Conservation (phyloP, 2,329 filamentous ascomycete genomes). For the Aspergillus fischeri region DNA sequence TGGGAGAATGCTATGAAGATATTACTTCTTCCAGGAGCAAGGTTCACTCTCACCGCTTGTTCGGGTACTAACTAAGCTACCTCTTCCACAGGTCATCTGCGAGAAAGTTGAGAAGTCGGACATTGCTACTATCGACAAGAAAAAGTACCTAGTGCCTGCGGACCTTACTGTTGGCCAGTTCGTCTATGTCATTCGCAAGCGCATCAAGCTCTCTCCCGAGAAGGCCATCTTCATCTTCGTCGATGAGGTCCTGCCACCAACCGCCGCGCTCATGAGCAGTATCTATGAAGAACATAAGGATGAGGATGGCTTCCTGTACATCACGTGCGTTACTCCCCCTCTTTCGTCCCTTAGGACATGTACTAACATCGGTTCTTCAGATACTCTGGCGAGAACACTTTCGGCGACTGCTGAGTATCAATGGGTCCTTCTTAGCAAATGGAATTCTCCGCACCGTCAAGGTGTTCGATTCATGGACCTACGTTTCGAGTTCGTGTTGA, state of each 20-base stretch:
- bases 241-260: conserved; percentile 94
- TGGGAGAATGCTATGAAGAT: background rate
- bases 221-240: conserved; percentile 99
- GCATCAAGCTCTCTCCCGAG: conserved; percentile 98
- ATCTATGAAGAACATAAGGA: conserved; percentile 99
- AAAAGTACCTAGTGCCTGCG: conserved; percentile 97
- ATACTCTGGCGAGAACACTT: conserved; percentile 99
- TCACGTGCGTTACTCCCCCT: conserved; percentile 62
- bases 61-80: conserved; percentile 24
- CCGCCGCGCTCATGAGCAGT: conserved; percentile 96
- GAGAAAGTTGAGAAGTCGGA: conserved; percentile 99
- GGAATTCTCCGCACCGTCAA: conserved; percentile 11
- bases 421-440: conserved; percentile 7
- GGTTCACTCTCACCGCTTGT: conserved; percentile 28
- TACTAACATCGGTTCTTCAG: conserved; percentile 39
- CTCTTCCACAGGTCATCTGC: conserved; percentile 76
- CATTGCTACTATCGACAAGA: conserved; percentile 99
- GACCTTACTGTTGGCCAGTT: conserved; percentile 99
- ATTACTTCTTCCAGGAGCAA: background rate
- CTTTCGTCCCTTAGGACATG: background rate
- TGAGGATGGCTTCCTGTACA: conserved; percentile 88
- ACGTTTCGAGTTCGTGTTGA: conserved; percentile 1
- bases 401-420: conserved; percentile 53
- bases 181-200: conserved; percentile 99
- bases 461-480: conserved; percentile 5